These are phyloP conservation scores for Trichoderma sp. DNA, from an alignment of 2,329 filamentous ascomycete genomes.

Conservation along the genomic window DNA sequence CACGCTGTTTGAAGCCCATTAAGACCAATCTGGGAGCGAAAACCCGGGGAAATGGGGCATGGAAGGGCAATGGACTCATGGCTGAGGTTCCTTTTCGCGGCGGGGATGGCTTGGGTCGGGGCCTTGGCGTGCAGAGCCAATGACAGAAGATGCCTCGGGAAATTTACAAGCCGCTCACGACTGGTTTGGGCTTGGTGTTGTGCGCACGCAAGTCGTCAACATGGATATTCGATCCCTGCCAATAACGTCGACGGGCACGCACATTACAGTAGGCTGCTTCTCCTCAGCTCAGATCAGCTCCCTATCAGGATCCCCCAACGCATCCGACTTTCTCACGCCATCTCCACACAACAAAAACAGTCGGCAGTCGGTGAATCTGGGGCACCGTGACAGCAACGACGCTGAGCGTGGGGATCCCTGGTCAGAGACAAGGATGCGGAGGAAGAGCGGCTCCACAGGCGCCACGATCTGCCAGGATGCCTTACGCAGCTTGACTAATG, in stretches of 20 bases:
- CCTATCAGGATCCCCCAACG: background rate
- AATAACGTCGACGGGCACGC: background rate
- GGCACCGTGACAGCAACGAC: background rate
- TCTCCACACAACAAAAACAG: background rate
- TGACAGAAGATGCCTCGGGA: constrained; percentile 8
- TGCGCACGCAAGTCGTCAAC: background rate
- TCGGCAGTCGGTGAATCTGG: constrained; percentile 13
- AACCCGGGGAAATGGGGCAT: constrained; percentile 9
- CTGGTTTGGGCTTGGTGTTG: background rate
- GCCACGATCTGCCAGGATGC: constrained; percentile 16
- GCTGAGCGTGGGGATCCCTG: background rate
- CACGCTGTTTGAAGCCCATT: constrained; percentile 1
- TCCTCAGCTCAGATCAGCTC: background rate
- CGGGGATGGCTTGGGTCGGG: background rate
- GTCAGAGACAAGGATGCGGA: background rate
- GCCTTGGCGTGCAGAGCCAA: background rate
- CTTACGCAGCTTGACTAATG: background rate
- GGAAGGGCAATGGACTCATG: background rate
- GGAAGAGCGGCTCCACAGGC: background rate
- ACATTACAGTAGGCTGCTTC: background rate
- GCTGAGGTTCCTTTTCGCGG: background rate
- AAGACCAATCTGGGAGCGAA: background rate
- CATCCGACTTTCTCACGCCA: background rate
- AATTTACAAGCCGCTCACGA: constrained; percentile 1
- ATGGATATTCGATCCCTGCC: background rate